Evolutionary conservation across 78 protist species (phyloP).

Genomic region (Salpingoeca rosetta): DNA sequence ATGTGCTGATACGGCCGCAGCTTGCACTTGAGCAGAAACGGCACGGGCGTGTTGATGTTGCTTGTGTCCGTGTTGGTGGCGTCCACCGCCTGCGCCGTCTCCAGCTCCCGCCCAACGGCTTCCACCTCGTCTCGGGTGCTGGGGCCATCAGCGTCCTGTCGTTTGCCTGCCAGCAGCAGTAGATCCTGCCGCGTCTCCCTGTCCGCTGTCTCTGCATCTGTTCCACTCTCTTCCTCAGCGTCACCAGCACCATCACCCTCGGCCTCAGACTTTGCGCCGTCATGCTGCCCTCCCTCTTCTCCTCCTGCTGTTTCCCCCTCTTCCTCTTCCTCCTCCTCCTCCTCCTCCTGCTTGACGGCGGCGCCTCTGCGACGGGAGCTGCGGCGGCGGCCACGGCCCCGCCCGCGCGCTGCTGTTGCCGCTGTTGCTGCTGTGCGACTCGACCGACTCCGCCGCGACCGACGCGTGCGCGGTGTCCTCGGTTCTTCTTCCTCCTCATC

Average conservation of each 20-base stretch:
- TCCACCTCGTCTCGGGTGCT: not conserved
- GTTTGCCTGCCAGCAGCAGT: too few relatives aligned
- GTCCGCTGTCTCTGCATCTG: not conserved
- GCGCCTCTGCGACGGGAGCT: not conserved
- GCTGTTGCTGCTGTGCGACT: not conserved
- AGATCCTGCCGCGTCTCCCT: too few relatives aligned
- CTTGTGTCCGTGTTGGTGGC: slow-evolving; percentile 8
- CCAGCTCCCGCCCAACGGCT: not conserved
- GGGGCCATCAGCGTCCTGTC: too few relatives aligned
- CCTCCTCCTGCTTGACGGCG: not conserved
- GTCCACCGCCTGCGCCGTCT: not conserved
- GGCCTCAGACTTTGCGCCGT: not conserved
- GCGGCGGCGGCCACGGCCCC: slow-evolving; percentile 11
- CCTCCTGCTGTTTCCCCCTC: not conserved
- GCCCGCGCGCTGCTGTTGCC: slow-evolving; percentile 9
- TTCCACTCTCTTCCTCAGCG: not conserved
- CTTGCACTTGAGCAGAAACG: slow-evolving; percentile 39
- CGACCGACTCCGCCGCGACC: slow-evolving; percentile 15
- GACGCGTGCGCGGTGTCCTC: not conserved
- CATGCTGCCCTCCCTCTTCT: not conserved
- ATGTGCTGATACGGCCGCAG: slow-evolving; percentile 86
- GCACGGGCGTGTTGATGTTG: slow-evolving; percentile 50
- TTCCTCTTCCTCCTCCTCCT: not conserved
- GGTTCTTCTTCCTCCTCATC: slow-evolving; percentile 5
- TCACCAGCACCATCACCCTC: not conserved